Base-by-base conservation (phyloP, 805 yeast species). In the Candida koratica region DNA sequence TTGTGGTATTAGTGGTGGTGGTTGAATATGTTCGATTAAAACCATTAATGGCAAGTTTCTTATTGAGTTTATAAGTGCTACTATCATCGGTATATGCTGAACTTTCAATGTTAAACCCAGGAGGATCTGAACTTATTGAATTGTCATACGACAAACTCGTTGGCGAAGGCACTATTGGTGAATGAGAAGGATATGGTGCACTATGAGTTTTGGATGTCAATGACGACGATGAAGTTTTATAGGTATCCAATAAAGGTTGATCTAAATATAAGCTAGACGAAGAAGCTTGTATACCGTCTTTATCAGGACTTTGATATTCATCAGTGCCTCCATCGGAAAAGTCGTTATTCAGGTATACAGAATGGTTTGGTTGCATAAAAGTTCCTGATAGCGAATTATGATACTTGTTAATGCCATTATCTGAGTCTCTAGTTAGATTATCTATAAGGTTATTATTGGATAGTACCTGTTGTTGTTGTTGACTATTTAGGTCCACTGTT, bases 121-220 rank as follows among this genome's bases (percentile, higher is more conserved):
- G 35, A 13, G 37, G 28, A 17, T 28, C 32, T 9, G 32, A 24
- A 4, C 12, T 25, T n/a, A 37, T 14, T 25, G 37, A 28, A 31
- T 29, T 16, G 3, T 36, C 39, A 22, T 18, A 36, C 2, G 35
- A 15, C 11, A 30, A 9, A 11, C 32, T 31, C 18, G 40, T 26
- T 5, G 42, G 47, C 12, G 48, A 44, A 25, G 44, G 42, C 9
- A 18, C 42, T 14, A 43, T 39, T 3, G 48, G 51, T 9, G 44
- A 43, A 30, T 39, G 43, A 15, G 45, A 17, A 11, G 55, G 53
- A 36, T 51, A 51, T 12, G 35, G 39, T 6, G 19, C 14, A 17
- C 22, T 17, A 6, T 13, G 24, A 16, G 11, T 28, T 24, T 22
- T 30, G 7, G 31, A 25, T 13, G n/a, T 12, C 15, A 26, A 26